Evolutionary conservation across 805 yeast genomes (phyloP).

Genomic region (Ogataea trehalophila): DNA sequence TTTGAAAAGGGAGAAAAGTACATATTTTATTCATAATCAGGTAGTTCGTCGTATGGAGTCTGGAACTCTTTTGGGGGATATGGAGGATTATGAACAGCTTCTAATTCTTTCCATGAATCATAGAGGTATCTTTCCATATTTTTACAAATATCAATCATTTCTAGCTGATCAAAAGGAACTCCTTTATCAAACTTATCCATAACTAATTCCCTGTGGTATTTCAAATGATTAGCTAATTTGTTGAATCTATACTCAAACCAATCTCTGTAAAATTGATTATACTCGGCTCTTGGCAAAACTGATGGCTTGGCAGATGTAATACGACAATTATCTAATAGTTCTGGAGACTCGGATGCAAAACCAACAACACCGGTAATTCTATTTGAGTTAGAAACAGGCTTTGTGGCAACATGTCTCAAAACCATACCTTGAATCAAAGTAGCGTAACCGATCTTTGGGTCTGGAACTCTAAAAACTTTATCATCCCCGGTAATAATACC

Average conservation of each 20-base stretch:
- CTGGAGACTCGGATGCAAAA: constrained; percentile 25
- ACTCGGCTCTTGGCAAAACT: constrained; percentile 28
- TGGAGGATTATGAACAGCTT: constrained; percentile 23
- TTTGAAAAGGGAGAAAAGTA: no score
- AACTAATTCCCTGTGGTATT: constrained; percentile 17
- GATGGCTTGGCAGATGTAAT: constrained; percentile 30
- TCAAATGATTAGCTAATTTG: constrained; percentile 25
- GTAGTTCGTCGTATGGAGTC: constrained; percentile 19
- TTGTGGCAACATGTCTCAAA: constrained; percentile 42
- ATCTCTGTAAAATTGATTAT: constrained; percentile 30
- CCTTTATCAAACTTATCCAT: constrained; percentile 15
- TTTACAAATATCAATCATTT: constrained; percentile 23
- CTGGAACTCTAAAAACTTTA: constrained; percentile 27
- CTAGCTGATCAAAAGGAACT: constrained; percentile 27
- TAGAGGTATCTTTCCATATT: constrained; percentile 26
- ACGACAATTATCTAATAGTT: constrained; percentile 26
- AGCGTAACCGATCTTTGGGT: constrained; percentile 42
- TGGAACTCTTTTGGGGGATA: constrained; percentile 23
- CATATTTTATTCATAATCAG: constrained; percentile 6
- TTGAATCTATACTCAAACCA: constrained; percentile 31
- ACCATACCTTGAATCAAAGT: constrained; percentile 44
- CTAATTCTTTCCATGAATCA: constrained; percentile 31
- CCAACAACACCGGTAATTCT: constrained; percentile 31
- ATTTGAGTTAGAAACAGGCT: constrained; percentile 33
- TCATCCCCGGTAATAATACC: constrained; percentile 39